Percentiles rank a stretch among this genome's conserved stretches.
These are phyloP conservation scores for Aphanocladium album DNA, from an alignment of 2,329 filamentous ascomycete species.

Conservation along the genomic window DNA sequence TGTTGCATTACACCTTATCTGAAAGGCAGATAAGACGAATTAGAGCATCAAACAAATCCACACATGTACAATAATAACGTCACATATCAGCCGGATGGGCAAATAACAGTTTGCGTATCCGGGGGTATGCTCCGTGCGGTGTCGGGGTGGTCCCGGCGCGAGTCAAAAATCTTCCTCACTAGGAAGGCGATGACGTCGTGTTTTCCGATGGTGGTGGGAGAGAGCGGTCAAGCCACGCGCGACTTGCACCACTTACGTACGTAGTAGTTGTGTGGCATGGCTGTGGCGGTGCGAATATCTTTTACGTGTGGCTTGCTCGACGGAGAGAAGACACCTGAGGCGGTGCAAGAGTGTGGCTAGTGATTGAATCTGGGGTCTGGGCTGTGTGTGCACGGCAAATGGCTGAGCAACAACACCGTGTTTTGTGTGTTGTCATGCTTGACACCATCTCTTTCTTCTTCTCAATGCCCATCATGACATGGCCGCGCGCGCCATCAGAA, in stretches of 20 bases:
- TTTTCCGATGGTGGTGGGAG: neutral
- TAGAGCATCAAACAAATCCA: too few species aligned
- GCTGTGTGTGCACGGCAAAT: neutral
- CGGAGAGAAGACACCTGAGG: neutral
- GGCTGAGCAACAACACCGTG: too few species aligned
- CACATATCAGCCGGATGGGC: neutral
- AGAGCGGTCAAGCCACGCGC: slow-evolving; percentile 6
- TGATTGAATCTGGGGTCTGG: neutral
- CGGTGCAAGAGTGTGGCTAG: neutral
- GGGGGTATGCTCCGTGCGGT: neutral
- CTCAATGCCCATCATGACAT: neutral
- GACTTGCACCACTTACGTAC: slow-evolving; percentile 8
- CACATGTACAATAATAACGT: slow-evolving; percentile 1
- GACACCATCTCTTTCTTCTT: neutral
- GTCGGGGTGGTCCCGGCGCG: neutral
- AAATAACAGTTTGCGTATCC: neutral
- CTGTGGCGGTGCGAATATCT: slow-evolving; percentile 7
- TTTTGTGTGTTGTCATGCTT: neutral
- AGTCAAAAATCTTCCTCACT: slow-evolving; percentile 5
- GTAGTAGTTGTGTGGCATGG: slow-evolving; percentile 2
- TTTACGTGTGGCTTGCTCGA: neutral
- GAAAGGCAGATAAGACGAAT: neutral
- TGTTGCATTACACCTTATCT: too few species aligned
- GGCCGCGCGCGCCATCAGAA: neutral
- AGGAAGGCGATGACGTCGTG: slow-evolving; percentile 12